A percentile compares a stretch with the other conserved stretches of the same genome.
Conservation (phyloP, 2,329 filamentous ascomycete genomes). For the Cladosporium sp. region DNA sequence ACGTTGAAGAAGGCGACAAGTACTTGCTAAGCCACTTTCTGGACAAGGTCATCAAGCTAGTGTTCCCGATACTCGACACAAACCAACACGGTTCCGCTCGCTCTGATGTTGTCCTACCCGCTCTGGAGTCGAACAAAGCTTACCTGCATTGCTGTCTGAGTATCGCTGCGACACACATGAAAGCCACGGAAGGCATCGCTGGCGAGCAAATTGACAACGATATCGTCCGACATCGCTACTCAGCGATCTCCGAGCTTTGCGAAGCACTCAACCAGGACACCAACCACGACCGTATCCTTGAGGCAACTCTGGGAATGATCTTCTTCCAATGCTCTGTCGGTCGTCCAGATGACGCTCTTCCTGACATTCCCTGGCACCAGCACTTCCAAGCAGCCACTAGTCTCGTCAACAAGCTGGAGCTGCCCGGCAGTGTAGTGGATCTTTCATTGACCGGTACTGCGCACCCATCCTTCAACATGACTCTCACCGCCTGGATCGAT, state of each 20-base stretch:
- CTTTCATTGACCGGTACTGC: conserved; percentile 36
- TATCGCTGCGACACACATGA: conserved; percentile 87
- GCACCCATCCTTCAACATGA: conserved; percentile 90
- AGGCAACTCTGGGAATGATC: conserved; percentile 90
- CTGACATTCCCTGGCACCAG: conserved; percentile 93
- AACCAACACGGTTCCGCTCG: conserved; percentile 80
- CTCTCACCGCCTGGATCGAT: conserved; percentile 89
- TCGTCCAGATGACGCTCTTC: conserved; percentile 73
- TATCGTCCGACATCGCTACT: conserved; percentile 86
- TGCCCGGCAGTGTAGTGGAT: conserved; percentile 60
- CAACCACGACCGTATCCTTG: conserved; percentile 81
- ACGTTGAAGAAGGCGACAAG: conserved; percentile 83
- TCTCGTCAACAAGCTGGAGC: conserved; percentile 77
- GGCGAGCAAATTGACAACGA: conserved; percentile 78
- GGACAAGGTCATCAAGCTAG: conserved; percentile 75
- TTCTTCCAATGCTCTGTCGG: conserved; percentile 94
- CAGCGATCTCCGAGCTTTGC: conserved; percentile 80
- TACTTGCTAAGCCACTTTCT: conserved; percentile 87
- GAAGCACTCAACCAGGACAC: conserved; percentile 74
- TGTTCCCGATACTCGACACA: conserved; percentile 88
- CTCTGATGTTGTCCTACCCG: conserved; percentile 77
- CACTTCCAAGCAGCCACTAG: conserved; percentile 90
- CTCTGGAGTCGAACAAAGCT: conserved; percentile 83
- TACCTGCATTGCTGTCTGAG: conserved; percentile 96
- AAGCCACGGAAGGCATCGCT: conserved; percentile 63